phyloP scores from a whole-genome alignment of 179 eudicot genomes.

The Corrigiola litoralis region DNA sequence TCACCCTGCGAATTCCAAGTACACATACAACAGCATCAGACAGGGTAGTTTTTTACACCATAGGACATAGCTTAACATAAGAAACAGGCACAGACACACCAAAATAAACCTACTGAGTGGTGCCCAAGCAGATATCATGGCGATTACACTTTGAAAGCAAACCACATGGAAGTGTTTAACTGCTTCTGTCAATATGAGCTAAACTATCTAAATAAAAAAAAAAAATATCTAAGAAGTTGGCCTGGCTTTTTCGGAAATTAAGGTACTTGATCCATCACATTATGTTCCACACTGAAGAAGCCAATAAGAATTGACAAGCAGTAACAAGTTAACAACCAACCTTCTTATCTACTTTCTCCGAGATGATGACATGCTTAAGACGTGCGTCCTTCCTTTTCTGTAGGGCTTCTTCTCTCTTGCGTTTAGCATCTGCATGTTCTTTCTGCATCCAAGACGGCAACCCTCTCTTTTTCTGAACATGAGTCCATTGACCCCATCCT shows the following conservation, averaged over 20 bases:
- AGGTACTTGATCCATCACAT: too few species aligned
- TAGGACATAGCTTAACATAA: neutral
- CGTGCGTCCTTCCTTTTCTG: slow-evolving; percentile 83
- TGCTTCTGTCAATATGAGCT: too few species aligned
- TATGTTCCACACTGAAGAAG: neutral
- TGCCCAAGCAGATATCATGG: neutral
- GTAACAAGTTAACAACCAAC: slow-evolving; percentile 31
- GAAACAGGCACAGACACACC: neutral
- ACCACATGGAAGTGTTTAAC: too few species aligned
- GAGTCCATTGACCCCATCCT: slow-evolving; percentile 99
- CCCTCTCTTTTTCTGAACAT: slow-evolving; percentile 76
- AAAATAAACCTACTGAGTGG: neutral
- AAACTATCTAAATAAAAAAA: too few species aligned
- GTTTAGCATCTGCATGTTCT: slow-evolving; percentile 71
- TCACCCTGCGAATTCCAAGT: slow-evolving; percentile 57
- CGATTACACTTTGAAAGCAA: neutral
- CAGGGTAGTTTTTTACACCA: neutral
- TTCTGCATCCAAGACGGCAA: slow-evolving; percentile 75
- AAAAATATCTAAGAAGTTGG: too few species aligned
- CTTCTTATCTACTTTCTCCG: slow-evolving; percentile 88
- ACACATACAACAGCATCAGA: neutral
- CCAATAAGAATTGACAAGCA: neutral
- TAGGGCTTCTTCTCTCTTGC: slow-evolving; percentile 73
- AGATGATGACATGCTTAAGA: slow-evolving; percentile 75
- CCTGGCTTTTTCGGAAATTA: too few species aligned